Evolutionary conservation across 805 yeast genomes (phyloP).

Genomic region (Henningerozyma blattae): DNA sequence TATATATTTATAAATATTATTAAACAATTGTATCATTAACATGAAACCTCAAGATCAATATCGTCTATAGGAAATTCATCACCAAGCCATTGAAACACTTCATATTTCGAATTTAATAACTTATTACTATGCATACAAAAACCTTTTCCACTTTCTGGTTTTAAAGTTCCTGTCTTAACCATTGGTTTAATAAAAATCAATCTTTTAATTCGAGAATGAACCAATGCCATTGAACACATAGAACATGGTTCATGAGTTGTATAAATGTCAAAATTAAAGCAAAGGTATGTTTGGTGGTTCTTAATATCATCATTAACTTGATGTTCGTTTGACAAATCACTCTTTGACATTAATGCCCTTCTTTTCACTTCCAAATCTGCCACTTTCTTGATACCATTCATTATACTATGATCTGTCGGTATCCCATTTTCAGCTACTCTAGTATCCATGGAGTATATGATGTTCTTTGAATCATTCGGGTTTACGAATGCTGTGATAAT

Average conservation of each 20-base stretch:
- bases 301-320: slow-evolving; percentile 1
- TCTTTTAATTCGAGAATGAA: slow-evolving; percentile 74
- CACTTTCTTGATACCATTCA: slow-evolving; percentile 55
- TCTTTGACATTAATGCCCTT: slow-evolving; percentile 20
- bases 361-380: slow-evolving; percentile 41
- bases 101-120: slow-evolving; percentile 78
- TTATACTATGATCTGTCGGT: slow-evolving; percentile 63
- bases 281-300: slow-evolving; percentile 38
- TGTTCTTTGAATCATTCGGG: slow-evolving; percentile 31
- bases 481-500: slow-evolving; percentile 54
- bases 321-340: neutral
- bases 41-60: too few relatives aligned
- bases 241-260: slow-evolving; percentile 94
- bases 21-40: too few relatives aligned
- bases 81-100: slow-evolving; percentile 64
- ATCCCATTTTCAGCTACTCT: slow-evolving; percentile 25
- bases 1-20: too few relatives aligned
- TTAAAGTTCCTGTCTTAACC: slow-evolving; percentile 41
- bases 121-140: slow-evolving; percentile 67
- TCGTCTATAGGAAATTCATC: too few relatives aligned
- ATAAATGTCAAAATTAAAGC: slow-evolving; percentile 65
- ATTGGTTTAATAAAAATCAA: slow-evolving; percentile 47
- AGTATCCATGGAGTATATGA: slow-evolving; percentile 28
- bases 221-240: slow-evolving; percentile 93
- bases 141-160: slow-evolving; percentile 45